Evolutionary conservation across 2,329 filamentous ascomycete genomes (phyloP).

Genomic region (Alternaria consortialis): DNA sequence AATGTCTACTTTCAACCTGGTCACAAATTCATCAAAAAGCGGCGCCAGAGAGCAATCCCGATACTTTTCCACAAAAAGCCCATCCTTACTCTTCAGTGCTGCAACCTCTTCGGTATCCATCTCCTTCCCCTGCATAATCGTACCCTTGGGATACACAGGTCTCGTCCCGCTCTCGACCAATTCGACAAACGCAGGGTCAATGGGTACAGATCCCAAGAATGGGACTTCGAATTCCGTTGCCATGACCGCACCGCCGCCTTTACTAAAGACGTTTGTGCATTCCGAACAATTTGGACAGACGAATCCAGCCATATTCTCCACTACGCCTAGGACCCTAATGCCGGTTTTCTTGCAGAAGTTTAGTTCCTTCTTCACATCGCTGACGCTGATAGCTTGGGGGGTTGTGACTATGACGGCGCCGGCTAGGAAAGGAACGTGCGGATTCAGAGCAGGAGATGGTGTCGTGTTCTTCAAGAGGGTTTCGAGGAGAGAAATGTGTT

Average conservation of each 20-base stretch:
- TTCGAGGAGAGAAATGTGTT: conserved; percentile 94
- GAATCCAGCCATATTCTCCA: conserved; percentile 97
- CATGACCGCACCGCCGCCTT: conserved; percentile 89
- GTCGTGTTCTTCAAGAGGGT: conserved; percentile 65
- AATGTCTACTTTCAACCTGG: conserved; percentile 57
- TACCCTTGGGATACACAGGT: conserved; percentile 75
- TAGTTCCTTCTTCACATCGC: conserved; percentile 92
- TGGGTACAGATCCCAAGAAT: conserved; percentile 87
- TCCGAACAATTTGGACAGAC: conserved; percentile 81
- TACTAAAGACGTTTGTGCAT: conserved; percentile 92
- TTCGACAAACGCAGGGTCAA: conserved; percentile 90
- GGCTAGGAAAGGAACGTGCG: conserved; percentile 59
- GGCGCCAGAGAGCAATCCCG: conserved; percentile 73
- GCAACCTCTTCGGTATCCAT: conserved; percentile 28
- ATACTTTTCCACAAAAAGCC: conserved; percentile 74
- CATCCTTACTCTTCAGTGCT: conserved; percentile 40
- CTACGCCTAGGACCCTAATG: conserved; percentile 82
- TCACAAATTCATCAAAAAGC: conserved; percentile 72
- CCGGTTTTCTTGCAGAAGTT: conserved; percentile 91
- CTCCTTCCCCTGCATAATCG: conserved; percentile 52
- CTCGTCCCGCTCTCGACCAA: conserved; percentile 78
- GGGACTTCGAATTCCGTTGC: conserved; percentile 82
- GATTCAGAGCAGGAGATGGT: conserved; percentile 19
- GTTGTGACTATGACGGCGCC: conserved; percentile 96
- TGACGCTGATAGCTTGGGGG: conserved; percentile 90